Base-by-base conservation (phyloP, 306 rosid species). In the Glycine tomentella region DNA sequence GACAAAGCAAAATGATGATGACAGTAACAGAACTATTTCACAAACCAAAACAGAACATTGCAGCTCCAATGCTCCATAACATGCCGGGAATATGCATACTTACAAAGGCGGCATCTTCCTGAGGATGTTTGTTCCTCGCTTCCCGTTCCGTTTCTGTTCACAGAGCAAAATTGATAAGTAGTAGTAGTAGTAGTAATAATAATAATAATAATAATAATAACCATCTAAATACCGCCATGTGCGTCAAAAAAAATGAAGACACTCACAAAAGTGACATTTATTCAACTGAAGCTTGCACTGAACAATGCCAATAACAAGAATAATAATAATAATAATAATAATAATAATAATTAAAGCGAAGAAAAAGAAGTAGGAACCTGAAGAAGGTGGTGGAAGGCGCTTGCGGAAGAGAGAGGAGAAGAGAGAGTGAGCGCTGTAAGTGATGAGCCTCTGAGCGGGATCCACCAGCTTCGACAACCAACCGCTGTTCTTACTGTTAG, bases 401-500 rank as follows among this genome's bases (percentile, higher is more conserved):
- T 89, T 93, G 45, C 90, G 89, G 82, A 93, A 90, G 31, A 95
- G 91, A 50, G 93, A 65, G 53, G 96, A 91, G 78, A 95, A 95
- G 4, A 95, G 77, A 77, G 87, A 81, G 75, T 88, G 91, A 5
- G 98, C 98, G 40, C 94, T 76, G 11, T 83, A 65, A 71, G 86
- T 48, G 81, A 95, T 88, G 61, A 95, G 89, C 77, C 91, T 82
- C 55, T 95, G 99, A 14, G 98, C 98, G 10, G 99, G 99, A 93
- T 93, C 96, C 69, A 93, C 94, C 4, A 95, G 84, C 87, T 91
- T 92, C 44, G 96, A 91, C 72, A 95, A 71, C 99, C 99, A 95
- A 8, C 97, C 96, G 8, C 1, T 25, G 31, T 71, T 75, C 49
- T 66, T 72, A 7, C 75, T 59, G 69, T 51, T 58, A 72, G 94